Conservation (phyloP, 768 basidiomycete genomes). For the Asterophora lycoperdoides region DNA sequence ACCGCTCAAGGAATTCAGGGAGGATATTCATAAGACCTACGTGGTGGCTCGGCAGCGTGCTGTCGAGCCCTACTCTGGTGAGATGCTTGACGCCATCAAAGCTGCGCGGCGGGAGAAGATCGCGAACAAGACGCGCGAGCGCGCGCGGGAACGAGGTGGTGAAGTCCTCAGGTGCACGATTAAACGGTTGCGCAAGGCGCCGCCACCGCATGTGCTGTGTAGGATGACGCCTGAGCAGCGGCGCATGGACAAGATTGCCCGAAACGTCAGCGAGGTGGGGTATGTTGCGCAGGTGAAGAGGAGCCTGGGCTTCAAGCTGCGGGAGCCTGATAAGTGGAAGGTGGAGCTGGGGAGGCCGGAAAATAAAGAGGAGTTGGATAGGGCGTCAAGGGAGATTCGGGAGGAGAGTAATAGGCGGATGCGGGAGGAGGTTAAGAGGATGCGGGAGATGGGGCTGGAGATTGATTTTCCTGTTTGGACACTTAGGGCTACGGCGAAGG, state of each 20-base stretch:
- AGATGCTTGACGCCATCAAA: conserved; percentile 45
- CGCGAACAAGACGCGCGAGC: conserved; percentile 60
- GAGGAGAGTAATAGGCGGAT: conserved; percentile 27
- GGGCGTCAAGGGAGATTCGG: conserved; percentile 19
- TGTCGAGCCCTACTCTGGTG: conserved; percentile 39
- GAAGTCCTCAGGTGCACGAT: conserved; percentile 50
- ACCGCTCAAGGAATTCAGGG: conserved; percentile 30
- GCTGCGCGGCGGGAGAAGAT: conserved; percentile 58
- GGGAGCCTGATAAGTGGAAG: conserved; percentile 33
- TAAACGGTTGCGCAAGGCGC: conserved; percentile 45
- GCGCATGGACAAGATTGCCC: conserved; percentile 45
- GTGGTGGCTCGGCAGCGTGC: conserved; percentile 39
- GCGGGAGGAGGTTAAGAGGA: not conserved
- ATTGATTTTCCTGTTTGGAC: not conserved
- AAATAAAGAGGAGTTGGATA: conserved; percentile 27
- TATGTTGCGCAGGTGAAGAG: conserved; percentile 67
- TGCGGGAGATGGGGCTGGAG: not conserved
- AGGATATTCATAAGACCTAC: conserved; percentile 30
- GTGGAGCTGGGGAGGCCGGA: conserved; percentile 26
- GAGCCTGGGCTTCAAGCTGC: conserved; percentile 47
- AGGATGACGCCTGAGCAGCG: conserved; percentile 47
- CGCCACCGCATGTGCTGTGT: conserved; percentile 58
- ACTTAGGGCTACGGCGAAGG: not conserved
- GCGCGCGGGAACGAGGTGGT: conserved; percentile 57
- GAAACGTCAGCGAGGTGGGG: conserved; percentile 60